A percentile compares a stretch with the other conserved stretches of the same genome.
Conservation (phyloP, 2,329 filamentous ascomycete species). For the Cercospora janseana region DNA sequence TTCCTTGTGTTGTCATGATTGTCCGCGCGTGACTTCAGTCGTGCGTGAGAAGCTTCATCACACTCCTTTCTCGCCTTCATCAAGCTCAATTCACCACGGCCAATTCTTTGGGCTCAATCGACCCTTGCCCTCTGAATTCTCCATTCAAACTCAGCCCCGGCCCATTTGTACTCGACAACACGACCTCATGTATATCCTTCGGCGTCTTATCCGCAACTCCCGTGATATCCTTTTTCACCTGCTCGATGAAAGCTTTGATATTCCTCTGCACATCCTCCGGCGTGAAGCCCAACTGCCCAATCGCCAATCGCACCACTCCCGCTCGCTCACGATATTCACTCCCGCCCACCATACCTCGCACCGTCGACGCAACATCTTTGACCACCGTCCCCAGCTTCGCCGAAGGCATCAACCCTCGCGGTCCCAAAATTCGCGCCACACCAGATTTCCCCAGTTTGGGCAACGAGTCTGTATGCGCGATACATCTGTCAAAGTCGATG, state of each 20-base stretch:
- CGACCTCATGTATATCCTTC: slow-evolving; percentile 73
- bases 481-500: slow-evolving; percentile 83
- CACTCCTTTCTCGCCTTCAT: neutral
- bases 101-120: slow-evolving; percentile 42
- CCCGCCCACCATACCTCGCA: slow-evolving; percentile 79
- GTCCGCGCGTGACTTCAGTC: neutral
- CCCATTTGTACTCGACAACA: slow-evolving; percentile 82
- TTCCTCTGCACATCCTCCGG: slow-evolving; percentile 84
- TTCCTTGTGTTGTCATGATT: neutral
- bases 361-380: slow-evolving; percentile 68
- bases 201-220: slow-evolving; percentile 61
- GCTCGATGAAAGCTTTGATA: slow-evolving; percentile 71
- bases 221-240: slow-evolving; percentile 74
- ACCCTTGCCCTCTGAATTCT: slow-evolving; percentile 64
- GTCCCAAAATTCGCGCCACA: slow-evolving; percentile 78
- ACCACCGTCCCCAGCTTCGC: slow-evolving; percentile 86
- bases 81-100: slow-evolving; percentile 4
- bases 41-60: neutral
- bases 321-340: slow-evolving; percentile 82
- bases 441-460: slow-evolving; percentile 76
- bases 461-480: slow-evolving; percentile 79
- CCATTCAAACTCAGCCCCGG: slow-evolving; percentile 87
- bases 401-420: slow-evolving; percentile 88
- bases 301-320: slow-evolving; percentile 82
- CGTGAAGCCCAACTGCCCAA: slow-evolving; percentile 86